Evolutionary conservation across 2,329 filamentous ascomycete species (phyloP), one percentile per base, ranked within the genome.

Genomic region (Aspergillus sp.): DNA sequence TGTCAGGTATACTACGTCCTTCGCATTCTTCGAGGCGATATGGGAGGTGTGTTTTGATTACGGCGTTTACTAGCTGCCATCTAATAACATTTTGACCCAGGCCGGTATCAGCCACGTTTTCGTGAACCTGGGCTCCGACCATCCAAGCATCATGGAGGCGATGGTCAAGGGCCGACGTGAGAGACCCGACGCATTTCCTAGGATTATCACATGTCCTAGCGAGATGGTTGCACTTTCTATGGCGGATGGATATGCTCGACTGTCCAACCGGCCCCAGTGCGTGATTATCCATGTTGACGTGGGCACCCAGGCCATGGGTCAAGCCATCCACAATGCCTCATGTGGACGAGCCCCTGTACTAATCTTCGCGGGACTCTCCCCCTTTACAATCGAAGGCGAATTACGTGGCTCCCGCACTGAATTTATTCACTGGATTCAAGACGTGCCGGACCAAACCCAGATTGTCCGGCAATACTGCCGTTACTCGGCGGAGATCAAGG

Each of bases 171-270:
- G 88, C 17, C 85, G 90, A 67, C 84, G 84, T 56, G 87, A 90
- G 67, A 84, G 82, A 61, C 80, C 80, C 53, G 84, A 79, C 33
- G 78, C 82, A n/a, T 91, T 91, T 58, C 89, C 89, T 2, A 82
- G 80, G 52, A 88, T 92, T 61, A 88, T 92, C 56, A 93, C 90
- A 19, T 92, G 89, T 69, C 90, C 90, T 0, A 91, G 90, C 62
- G 90, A 93, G 86, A 93, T 93, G 89, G 90, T 93, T 6, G 90
- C 90, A 19, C 83, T 93, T 66, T 93, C 89, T 57, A 90, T 91
- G 87, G 90, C 90, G 12, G 90, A 93, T 72, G 90, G 90, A 52
- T 92, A 90, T 68, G 89, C 90, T 35, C 83, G 89, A 33, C 73
- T 90, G 39, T 90, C 87, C 7, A 84, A 85, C 52, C 84, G 89